phyloP scores from a whole-genome alignment of 176 grass and related monocot genomes.

The Miscanthus lutarioriparius region DNA sequence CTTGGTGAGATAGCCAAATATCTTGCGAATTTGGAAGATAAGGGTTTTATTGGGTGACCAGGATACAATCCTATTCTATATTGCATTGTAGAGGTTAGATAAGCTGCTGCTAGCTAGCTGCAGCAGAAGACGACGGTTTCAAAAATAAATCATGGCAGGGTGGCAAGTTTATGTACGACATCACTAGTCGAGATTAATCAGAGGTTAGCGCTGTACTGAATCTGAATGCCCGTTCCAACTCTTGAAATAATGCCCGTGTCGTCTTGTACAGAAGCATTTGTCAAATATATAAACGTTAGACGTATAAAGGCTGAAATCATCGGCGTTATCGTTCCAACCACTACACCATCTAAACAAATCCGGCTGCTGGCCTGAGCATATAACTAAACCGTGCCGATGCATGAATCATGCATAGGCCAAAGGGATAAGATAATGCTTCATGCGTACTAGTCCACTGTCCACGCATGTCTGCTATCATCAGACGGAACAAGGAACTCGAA shows the following conservation, averaged over 20 bases:
- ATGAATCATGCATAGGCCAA: constrained; percentile 23
- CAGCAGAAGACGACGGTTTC: not conserved
- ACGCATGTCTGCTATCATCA: not conserved
- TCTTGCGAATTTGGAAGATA: not conserved
- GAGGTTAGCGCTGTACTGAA: not conserved
- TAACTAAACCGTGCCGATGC: constrained; percentile 16
- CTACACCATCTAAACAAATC: constrained; percentile 36
- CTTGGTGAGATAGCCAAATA: not conserved
- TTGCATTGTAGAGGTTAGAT: not conserved
- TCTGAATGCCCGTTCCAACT: not conserved
- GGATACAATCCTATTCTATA: not conserved
- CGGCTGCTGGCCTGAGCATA: constrained; percentile 5
- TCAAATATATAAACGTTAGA: not conserved
- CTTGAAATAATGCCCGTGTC: not conserved
- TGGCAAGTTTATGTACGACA: constrained; percentile 16
- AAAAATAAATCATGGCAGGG: not conserved
- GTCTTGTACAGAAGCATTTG: constrained; percentile 18
- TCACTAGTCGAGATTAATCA: not conserved
- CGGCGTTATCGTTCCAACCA: constrained; percentile 39
- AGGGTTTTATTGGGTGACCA: not conserved
- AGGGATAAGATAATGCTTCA: not conserved
- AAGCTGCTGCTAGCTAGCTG: not conserved
- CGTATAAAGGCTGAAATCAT: not conserved
- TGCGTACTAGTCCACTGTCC: not conserved
- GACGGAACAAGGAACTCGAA: not conserved